Conservation (phyloP, 106 monocot species). For the Apostasia ramifera region DNA sequence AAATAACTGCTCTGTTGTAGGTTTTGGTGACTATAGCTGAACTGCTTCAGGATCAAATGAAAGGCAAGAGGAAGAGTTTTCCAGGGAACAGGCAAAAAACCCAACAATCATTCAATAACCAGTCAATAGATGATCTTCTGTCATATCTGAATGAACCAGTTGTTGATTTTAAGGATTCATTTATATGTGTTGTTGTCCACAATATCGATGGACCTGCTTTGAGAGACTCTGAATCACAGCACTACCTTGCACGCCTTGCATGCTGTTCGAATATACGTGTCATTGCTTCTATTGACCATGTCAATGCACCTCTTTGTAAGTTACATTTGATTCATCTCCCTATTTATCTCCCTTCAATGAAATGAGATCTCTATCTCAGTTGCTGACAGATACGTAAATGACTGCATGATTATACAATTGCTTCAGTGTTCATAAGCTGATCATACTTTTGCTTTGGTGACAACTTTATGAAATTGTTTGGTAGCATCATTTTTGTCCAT, state of each 20-base stretch:
- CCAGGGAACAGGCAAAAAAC: conserved; percentile 28
- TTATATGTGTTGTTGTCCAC: conserved; percentile 77
- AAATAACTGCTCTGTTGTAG: conserved; percentile 21
- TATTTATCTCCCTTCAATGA: not conserved
- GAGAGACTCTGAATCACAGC: conserved; percentile 85
- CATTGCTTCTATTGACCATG: conserved; percentile 89
- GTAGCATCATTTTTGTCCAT: no score
- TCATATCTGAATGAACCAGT: conserved; percentile 36
- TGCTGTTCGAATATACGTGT: conserved; percentile 54
- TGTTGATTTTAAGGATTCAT: conserved; percentile 31
- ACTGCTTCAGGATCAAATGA: conserved; percentile 50
- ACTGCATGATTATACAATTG: no score
- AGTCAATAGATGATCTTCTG: conserved; percentile 66
- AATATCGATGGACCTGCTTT: conserved; percentile 96
- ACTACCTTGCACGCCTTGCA: conserved; percentile 71
- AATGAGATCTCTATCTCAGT: no score
- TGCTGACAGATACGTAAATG: no score
- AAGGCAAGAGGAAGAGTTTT: conserved; percentile 32
- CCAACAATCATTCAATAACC: conserved; percentile 27
- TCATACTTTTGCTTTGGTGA: no score
- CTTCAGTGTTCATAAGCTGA: no score
- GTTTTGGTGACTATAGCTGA: conserved; percentile 57
- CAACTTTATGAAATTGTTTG: no score
- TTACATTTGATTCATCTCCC: not conserved
- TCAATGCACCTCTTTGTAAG: conserved; percentile 92